Percentiles rank a stretch among this genome's conserved stretches.
These are phyloP conservation scores for Podosphaera xanthii DNA, from an alignment of 2,329 filamentous ascomycete species.

Conservation along the genomic window DNA sequence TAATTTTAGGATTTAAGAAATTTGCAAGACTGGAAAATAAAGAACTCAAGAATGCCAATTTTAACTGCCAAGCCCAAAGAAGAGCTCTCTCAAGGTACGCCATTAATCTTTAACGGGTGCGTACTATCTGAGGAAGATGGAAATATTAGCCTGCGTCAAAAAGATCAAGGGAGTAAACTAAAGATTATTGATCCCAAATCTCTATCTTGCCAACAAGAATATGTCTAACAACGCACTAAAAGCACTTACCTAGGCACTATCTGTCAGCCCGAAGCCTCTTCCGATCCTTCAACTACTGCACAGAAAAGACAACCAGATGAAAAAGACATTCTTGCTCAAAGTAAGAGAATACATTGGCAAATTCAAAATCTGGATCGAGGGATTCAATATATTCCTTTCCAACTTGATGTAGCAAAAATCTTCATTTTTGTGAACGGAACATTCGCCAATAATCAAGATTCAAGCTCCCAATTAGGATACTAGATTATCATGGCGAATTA, in stretches of 20 bases:
- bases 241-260: no score
- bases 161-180: not conserved
- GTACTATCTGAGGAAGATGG: not conserved
- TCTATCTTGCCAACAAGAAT: no score
- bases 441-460: no score
- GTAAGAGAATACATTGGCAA: slow-evolving; percentile 4
- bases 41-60: not conserved
- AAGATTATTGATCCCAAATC: not conserved
- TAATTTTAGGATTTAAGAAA: not conserved
- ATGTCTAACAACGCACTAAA: not conserved
- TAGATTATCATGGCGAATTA: no score
- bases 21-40: not conserved
- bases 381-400: no score
- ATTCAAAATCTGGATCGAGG: slow-evolving; percentile 1
- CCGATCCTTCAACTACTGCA: not conserved
- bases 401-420: no score
- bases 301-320: not conserved
- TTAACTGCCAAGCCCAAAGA: not conserved
- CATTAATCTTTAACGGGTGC: not conserved
- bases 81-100: not conserved
- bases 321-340: not conserved
- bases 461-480: not conserved
- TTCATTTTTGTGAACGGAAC: no score
- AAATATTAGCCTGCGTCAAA: not conserved
- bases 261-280: no score